Evolutionary conservation across 2,329 filamentous ascomycete species (phyloP), one percentile per base, ranked within the genome.

Genomic region (Kalmusia sp.): DNA sequence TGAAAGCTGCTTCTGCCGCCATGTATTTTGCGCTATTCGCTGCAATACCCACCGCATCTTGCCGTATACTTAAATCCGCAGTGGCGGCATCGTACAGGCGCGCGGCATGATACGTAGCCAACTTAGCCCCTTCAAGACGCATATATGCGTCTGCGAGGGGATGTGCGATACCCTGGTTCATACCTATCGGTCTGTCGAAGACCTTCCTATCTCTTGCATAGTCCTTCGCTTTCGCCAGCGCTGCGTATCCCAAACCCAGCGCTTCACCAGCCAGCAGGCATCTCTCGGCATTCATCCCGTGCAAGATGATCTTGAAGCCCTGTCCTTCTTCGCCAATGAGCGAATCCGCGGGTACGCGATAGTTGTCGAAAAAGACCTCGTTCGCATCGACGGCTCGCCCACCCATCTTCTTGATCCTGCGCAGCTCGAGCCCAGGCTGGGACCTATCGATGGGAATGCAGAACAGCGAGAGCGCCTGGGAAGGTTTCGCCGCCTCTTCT

Each of bases 301-400:
- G 77, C 4, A 81, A 63, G 19, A 78, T 84, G 50, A 92, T 88
- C 64, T 87, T 88, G 80, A 96, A 96, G 0, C 92, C 91, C 52
- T 90, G 81, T 4, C 87, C 86, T 70, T 95, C 89, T 27, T 83
- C 69, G 1, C 91, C 91, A 35, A 96, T 84, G 0, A 93, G 76
- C 0, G 85, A 79, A 34, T 85, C 79, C 0, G 81, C 80, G 0
- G 87, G 84, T 12, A 95, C 84, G 3, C 74, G 71, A 71, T 93
- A 96, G 60, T 87, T 84, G 71, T 95, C 90, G 69, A 96, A 95
- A 73, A 96, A 96, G 1, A 96, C 88, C 68, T 95, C 90, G 61
- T 96, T 96, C 0, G 91, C 90, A 64, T 95, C 91, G 1, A 96
- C 86, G 0, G 90, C 90, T 11, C 90, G 80, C 0, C 90, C 89